Evolutionary conservation across 1,284 basidiomycete genomes (phyloP).

Genomic region (Leccinum cinnamomeum): DNA sequence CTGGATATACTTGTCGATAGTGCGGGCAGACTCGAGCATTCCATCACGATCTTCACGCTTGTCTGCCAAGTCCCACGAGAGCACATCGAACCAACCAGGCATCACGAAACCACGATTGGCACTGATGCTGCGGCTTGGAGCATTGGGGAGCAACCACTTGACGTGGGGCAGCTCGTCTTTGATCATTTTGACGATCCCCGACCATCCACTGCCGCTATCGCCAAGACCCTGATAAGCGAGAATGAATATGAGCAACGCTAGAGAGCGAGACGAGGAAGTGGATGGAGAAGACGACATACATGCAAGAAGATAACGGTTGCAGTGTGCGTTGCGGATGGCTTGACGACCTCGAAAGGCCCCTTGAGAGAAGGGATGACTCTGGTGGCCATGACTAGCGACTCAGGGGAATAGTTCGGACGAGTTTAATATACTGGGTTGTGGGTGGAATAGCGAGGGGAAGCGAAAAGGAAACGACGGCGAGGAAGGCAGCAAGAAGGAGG

Average conservation of each 20-base stretch:
- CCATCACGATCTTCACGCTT: constrained; percentile 60
- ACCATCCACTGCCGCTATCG: constrained; percentile 75
- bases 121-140: constrained; percentile 51
- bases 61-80: constrained; percentile 59
- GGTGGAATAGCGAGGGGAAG: not conserved
- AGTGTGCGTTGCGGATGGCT: constrained; percentile 64
- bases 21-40: constrained; percentile 63
- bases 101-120: constrained; percentile 63
- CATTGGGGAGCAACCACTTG: constrained; percentile 69
- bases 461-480: not conserved
- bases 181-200: constrained; percentile 71
- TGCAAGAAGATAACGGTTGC: constrained; percentile 90
- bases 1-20: constrained; percentile 70
- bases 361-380: constrained; percentile 30
- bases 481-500: constrained; percentile 3
- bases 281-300: constrained; percentile 44
- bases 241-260: constrained; percentile 4
- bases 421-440: not conserved
- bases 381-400: constrained; percentile 20
- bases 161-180: constrained; percentile 64
- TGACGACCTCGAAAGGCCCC: constrained; percentile 47
- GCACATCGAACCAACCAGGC: constrained; percentile 84
- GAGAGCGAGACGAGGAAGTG: constrained; percentile 7
- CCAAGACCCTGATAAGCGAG: constrained; percentile 59
- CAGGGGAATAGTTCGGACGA: not conserved